Evolutionary conservation across 2,329 filamentous ascomycete genomes (phyloP).

Genomic region (Neopestalotiopsis rosae): DNA sequence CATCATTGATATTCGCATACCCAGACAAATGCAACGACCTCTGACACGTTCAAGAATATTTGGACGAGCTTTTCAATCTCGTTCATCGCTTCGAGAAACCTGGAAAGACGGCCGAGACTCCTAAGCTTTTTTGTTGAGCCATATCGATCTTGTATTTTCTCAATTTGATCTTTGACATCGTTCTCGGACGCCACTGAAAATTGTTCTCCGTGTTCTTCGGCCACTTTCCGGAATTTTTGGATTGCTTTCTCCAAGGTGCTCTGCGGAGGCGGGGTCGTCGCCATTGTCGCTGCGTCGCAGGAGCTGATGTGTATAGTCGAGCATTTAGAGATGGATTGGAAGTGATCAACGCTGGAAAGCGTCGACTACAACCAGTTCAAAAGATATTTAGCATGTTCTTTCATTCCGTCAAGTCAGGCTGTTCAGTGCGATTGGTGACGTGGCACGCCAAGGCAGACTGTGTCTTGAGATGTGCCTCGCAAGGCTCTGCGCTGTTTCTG

Average conservation of each 20-base stretch:
- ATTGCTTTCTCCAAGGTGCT: constrained; percentile 6
- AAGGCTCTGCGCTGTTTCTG: no score
- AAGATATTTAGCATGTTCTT: no score
- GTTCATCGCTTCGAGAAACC: constrained; percentile 29
- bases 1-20: constrained; percentile 23
- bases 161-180: constrained; percentile 22
- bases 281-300: no score
- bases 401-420: no score
- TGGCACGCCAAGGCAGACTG: no score
- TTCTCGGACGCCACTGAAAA: constrained; percentile 4
- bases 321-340: no score
- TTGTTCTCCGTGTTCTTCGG: constrained; percentile 20
- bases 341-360: no score
- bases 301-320: no score
- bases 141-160: constrained; percentile 18
- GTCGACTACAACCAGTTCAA: no score
- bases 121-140: constrained; percentile 25
- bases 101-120: constrained; percentile 23
- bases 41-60: constrained; percentile 27
- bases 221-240: constrained; percentile 15
- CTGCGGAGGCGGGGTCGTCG: not conserved
- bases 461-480: no score
- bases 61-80: constrained; percentile 28
- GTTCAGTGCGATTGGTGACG: not conserved
- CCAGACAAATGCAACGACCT: constrained; percentile 29